Evolutionary conservation across 2,329 filamentous ascomycete genomes (phyloP), one percentile per base, ranked within the genome.

Genomic region (Parascedosporium putredinis): DNA sequence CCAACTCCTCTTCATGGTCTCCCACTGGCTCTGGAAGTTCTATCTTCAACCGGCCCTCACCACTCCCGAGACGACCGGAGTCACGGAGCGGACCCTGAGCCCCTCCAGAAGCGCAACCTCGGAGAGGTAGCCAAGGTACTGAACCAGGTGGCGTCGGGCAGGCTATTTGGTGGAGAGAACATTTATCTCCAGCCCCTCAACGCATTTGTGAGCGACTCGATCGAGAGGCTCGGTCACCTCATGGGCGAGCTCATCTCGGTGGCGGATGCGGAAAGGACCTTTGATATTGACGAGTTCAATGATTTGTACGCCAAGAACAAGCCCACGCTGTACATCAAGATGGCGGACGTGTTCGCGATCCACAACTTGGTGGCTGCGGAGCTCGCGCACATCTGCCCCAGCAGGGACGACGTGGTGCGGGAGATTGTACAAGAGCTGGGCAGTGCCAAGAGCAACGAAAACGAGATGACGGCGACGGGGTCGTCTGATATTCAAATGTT

Each of bases 261-360:
- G 10, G 82, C 86, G 12, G 84, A 93, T 58, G 87, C 88, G 0
- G 93, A 98, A 66, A 77, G 81, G 48, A 93, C 93, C 22, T 98
- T 97, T 62, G 90, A 97, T 65, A 96, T 98, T 63, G 93, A 98
- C 62, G 93, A 97, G 64, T 98, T 93, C 78, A 97, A 96, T 63
- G 93, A 98, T 61, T 76, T 98, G 5, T 97, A 97, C 62, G 87
- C 91, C 51, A 90, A 94, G 64, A 93, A 89, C 55, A 95, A 95
- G 67, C 93, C 93, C 5, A 97, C 91, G 0, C 75, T 98, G n/a
- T 98, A 97, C 71, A 95, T 98, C 72, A 98, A 98, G 70, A 91
- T 98, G 79, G 80, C 86, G 14, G 93, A 98, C 64, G 90, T 98
- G 51, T 97, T 98, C 64, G 87, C 91, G 45, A 91, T 98, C 52